Evolutionary conservation across 495 filamentous ascomycete species (phyloP), one percentile per base, ranked within the genome.

Genomic region (Pyrenula massariospora): DNA sequence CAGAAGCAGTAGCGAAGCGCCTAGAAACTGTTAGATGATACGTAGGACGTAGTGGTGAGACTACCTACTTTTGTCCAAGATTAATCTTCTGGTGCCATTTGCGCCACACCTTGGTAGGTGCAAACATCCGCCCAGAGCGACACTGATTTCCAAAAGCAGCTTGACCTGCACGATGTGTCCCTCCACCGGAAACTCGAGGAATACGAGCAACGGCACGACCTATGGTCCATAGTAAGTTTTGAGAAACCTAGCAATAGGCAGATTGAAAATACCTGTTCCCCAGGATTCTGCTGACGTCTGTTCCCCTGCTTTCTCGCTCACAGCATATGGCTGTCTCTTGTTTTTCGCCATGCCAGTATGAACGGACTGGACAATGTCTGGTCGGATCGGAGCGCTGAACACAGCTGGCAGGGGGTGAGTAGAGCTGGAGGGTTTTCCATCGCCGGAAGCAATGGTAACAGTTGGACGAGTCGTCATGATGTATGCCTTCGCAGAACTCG

Each of bases 31-130:
- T 57, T 59, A 53, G 12, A 49, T 31, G 3, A 36, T 12, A n/a
- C n/a, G n/a, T n/a, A n/a, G n/a, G n/a, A n/a, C n/a, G n/a, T n/a
- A n/a, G 2, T 50, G 12, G 48, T 51, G 25, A 54, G 48, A 48
- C 47, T 23, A 58, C 52, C 48, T 74, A 91, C 88, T 89, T 93
- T 84, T 98, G 92, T 71, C 83, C 84, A 70, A 93, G 84, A 83
- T 94, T 96, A 86, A 98, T 82, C 88, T 97, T 98, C 79, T 96
- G 88, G 82, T 98, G 94, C 94, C 94, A 98, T 82, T 96, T 97
- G 70, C 93, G 82, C 93, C 93, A 98, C 79, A 96, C 88, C 85
- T 97, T 97, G 76, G 93, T 98, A 62, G 93, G 93, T 61, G 93
- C 93, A 80, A 98, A 98, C 94, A 98, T 98, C 77, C 93, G 94